Base-by-base conservation (phyloP, 176 grass and related monocot species). In the Miscanthus lutarioriparius region DNA sequence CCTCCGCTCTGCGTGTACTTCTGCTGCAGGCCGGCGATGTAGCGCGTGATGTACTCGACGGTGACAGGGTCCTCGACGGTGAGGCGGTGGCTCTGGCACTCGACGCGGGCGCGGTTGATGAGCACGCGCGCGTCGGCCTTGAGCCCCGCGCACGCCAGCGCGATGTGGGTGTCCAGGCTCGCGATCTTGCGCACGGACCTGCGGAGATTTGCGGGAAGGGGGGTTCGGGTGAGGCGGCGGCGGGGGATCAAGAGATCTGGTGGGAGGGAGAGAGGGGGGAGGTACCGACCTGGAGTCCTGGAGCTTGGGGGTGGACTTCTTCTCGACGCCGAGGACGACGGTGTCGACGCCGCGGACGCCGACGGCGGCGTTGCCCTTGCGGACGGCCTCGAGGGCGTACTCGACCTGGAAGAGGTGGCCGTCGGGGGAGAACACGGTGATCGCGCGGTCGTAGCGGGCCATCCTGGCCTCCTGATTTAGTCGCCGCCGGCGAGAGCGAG, bases 401-500 rank as follows among this genome's bases (percentile, higher is more conserved):
- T 98, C 96, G 25, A 80, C 77, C 77, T 80, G 77, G 75, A 69
- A 72, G 26, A 48, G 80, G 56, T 19, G 67, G 44, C 93, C 96
- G 74, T 98, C 93, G 6, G 96, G 96, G 38, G 96, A 98, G 93
- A 98, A 98, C 15, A 98, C 96, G 25, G 96, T 98, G 91, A 98
- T 98, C 5, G 96, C 96, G 80, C 96, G 92, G 79, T 98, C 96
- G 91, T 98, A 98, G 77, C 96, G 91, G 33, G 93, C 96, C 96
- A 98, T 95, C 38, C 32, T 17, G 44, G 47, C 13, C 10, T 51
- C 28, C 9, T 13, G 81, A 32, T 43, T 25, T 16, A n/a, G 70
- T 30, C 41, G 53, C 41, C 65, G 73, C 15, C 80, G 80, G 30
- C 11, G 73, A 82, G 56, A 20, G 54, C 17, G 45, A 17, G 41